These are phyloP conservation scores for Coemansia sp. DNA, from an alignment of 192 early-diverging fungal species.

Conservation along the genomic window DNA sequence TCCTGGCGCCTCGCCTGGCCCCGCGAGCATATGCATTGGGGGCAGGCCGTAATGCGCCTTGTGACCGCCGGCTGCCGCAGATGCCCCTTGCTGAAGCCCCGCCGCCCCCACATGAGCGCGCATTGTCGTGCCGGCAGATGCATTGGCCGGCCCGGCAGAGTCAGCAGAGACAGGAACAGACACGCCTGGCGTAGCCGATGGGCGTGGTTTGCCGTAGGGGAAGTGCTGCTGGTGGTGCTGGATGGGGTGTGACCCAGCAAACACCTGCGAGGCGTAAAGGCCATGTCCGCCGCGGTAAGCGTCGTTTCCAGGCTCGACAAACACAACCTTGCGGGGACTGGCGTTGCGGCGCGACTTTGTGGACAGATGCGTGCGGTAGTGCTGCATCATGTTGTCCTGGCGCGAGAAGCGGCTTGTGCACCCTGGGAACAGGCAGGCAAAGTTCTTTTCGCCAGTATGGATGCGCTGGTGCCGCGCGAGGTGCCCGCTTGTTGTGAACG, in stretches of 20 bases:
- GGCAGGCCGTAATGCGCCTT: constrained; percentile 33
- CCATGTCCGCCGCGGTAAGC: constrained; percentile 26
- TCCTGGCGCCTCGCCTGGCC: constrained; percentile 8
- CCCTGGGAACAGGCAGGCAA: constrained; percentile 59
- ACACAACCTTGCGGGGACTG: constrained; percentile 46
- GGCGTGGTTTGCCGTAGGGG: constrained; percentile 18
- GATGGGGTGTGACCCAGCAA: constrained; percentile 33
- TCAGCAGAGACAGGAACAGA: constrained; percentile 3
- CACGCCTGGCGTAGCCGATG: constrained; percentile 5
- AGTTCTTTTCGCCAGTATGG: constrained; percentile 75
- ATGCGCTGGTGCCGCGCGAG: constrained; percentile 65
- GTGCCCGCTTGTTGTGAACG: constrained; percentile 80
- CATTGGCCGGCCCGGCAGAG: constrained; percentile 9
- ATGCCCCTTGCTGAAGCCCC: constrained; percentile 17
- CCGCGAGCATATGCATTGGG: constrained; percentile 25
- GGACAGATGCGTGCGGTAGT: constrained; percentile 74
- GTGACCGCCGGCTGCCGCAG: constrained; percentile 4
- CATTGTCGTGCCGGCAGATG: constrained; percentile 4
- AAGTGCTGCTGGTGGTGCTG: constrained; percentile 37
- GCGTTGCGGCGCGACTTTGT: constrained; percentile 53
- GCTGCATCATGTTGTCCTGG: constrained; percentile 82
- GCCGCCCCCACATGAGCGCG: constrained; percentile 8
- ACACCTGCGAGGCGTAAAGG: constrained; percentile 34
- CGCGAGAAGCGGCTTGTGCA: constrained; percentile 69
- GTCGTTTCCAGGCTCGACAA: constrained; percentile 21